Conservation (phyloP, 371 early-diverging fungal species). For the Mucor piriformis region DNA sequence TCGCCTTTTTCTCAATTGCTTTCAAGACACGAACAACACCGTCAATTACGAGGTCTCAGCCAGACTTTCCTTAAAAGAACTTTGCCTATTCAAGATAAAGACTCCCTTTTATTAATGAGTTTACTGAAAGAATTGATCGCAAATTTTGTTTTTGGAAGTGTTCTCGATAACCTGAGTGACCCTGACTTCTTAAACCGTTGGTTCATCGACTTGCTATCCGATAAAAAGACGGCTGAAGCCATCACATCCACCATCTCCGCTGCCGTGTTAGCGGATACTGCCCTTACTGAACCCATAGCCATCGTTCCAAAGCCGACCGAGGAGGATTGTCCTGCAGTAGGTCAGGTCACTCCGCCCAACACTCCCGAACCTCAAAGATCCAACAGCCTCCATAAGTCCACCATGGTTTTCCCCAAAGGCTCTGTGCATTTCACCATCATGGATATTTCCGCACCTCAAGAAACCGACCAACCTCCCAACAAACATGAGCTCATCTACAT, state of each 20-base stretch:
- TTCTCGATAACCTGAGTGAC: conserved; percentile 40
- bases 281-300: too few relatives aligned
- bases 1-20: conserved; percentile 55
- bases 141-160: conserved; percentile 38
- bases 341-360: conserved; percentile 5
- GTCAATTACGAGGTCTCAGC: conserved; percentile 38
- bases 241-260: conserved; percentile 6
- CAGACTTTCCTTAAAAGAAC: conserved; percentile 38
- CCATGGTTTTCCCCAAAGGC: conserved; percentile 32
- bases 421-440: conserved; percentile 50
- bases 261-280: conserved; percentile 7
- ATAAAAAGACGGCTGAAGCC: conserved; percentile 1
- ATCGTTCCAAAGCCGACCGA: too few relatives aligned
- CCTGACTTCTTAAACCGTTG: conserved; percentile 50
- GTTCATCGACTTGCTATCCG: conserved; percentile 41
- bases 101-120: conserved; percentile 33
- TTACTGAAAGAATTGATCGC: conserved; percentile 46
- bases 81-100: conserved; percentile 33
- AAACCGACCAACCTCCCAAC: conserved; percentile 8
- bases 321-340: not conserved
- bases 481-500: conserved; percentile 39
- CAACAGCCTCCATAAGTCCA: not conserved
- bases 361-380: conserved; percentile 13
- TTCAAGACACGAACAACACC: conserved; percentile 44
- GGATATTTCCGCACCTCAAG: conserved; percentile 40